Base-by-base conservation (phyloP, 371 early-diverging fungal species). In the Apophysomyces variabilis region DNA sequence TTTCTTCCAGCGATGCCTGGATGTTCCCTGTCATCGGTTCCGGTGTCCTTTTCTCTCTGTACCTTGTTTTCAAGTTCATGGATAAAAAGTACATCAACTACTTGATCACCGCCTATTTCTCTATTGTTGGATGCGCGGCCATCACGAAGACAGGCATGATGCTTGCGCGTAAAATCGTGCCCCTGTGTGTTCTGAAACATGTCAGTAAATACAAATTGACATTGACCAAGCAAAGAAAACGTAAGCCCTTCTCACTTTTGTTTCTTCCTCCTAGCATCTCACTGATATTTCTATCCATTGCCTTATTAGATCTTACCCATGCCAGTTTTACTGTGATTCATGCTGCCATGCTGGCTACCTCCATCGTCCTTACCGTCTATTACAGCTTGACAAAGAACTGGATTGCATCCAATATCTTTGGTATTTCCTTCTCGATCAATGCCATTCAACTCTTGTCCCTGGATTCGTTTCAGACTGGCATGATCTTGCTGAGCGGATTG, bases 401-500 rank as follows among this genome's bases (percentile, higher is more conserved):
- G 96, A 87, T 95, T 66, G 85, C 92, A 1, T 91, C 91, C 72
- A 99, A 99, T 70, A 56, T 96, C 18, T 90, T 94, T 63, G 99
- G 96, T 11, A 77, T 94, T 56, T 89, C 95, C 39, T 94, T 97
- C 67, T 88, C 97, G 14, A 75, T 93, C 60, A 89, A 91, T 59
- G 95, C 96, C 38, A 91, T 98, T 64, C 90, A 90, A 63, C 82
- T 98, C 38, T 83, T 99, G 41, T 88, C 92, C 2, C 84, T 98
- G 45, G 98, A 97, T 74, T 95, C 96, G 0, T 96, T 97, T 87
- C 88, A 89, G 76, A 97, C 97, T 1, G 99, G 97, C 26, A 93
- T 96, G 82, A 92, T 95, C 46, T 86, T 99, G 50, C 87, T 99
- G 39, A 79, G 88, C 50, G 97, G 95, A 37, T 80, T 99, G 47